Evolutionary conservation across 2,329 filamentous ascomycete species (phyloP), one percentile per base, ranked within the genome.

Genomic region (Fusarium domesticum): DNA sequence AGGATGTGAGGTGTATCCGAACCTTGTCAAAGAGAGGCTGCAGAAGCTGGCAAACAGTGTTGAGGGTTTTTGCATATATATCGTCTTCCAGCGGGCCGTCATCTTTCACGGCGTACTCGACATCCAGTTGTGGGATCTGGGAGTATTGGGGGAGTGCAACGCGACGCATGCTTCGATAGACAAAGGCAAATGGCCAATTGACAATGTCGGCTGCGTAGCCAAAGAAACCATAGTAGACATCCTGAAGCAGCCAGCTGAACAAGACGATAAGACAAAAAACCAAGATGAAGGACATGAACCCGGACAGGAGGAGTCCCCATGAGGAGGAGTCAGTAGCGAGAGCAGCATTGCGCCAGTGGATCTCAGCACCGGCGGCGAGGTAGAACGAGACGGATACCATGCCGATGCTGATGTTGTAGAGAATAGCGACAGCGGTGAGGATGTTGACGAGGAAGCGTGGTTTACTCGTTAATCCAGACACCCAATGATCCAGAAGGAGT

Each of bases 271-370:
- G 39, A 3, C 15, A 37, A 1, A 59, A 20, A 1, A 58, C 56
- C 20, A 60, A 16, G 2, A 49, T 36, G 6, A 58, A 60, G 14
- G 61, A 60, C 17, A 65, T 33, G 18, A 64, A 37, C 1, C 65
- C 66, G 2, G 63, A 55, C 2, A 67, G 54, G 11, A 69, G 48
- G 31, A 65, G 52, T 12, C 52, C 51, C 46, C 59, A 53, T 1
- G 62, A 63, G 2, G 62, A 60, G 10, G 62, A 49, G 25, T 68
- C 66, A 8, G 55, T 51, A 0, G 58, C 59, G 7, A 67, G 37
- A 11, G 50, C 63, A 17, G 66, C 47, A 36, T 69, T 67, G 34
- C 63, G 57, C 54, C 65, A 65, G 30, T 64, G 66, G 4, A 69
- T 57, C 40, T 69, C 65, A 6, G 60, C 59, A 15, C 65, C 64